Evolutionary conservation across 345 rosid species (phyloP).

Genomic region (Populus euphratica): DNA sequence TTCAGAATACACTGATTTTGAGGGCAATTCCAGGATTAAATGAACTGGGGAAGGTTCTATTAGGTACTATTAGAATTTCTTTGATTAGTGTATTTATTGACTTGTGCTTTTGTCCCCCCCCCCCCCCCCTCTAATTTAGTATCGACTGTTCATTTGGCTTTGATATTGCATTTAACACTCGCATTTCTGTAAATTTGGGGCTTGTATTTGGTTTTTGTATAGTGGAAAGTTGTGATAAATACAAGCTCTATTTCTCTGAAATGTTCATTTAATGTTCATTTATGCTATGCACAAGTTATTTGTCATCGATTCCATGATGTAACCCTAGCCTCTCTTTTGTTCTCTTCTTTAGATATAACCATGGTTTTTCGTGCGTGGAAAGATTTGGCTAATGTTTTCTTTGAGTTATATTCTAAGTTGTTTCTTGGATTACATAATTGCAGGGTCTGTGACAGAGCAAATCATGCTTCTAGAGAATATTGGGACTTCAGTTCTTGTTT

Average conservation of each 20-base stretch:
- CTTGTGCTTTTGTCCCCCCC: not conserved
- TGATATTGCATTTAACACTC: not conserved
- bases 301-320: no score
- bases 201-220: no score
- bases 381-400: not conserved
- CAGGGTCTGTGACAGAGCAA: conserved; percentile 81
- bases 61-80: conserved; percentile 44
- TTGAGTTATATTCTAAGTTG: not conserved
- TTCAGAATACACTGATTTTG: conserved; percentile 77
- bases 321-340: not conserved
- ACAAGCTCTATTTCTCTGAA: no score
- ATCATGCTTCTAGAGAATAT: conserved; percentile 98
- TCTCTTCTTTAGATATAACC: not conserved
- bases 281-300: no score
- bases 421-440: conserved; percentile 23
- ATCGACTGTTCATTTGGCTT: not conserved
- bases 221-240: no score
- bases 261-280: no score
- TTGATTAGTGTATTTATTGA: not conserved
- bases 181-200: no score
- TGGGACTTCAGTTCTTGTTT: conserved; percentile 93
- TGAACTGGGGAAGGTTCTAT: conserved; percentile 68
- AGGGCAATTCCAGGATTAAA: conserved; percentile 88
- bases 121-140: not conserved
- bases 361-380: not conserved